Evolutionary conservation across 371 early-diverging fungal genomes (phyloP), one percentile per base, ranked within the genome.

Genomic region (Mucor circinelloides): DNA sequence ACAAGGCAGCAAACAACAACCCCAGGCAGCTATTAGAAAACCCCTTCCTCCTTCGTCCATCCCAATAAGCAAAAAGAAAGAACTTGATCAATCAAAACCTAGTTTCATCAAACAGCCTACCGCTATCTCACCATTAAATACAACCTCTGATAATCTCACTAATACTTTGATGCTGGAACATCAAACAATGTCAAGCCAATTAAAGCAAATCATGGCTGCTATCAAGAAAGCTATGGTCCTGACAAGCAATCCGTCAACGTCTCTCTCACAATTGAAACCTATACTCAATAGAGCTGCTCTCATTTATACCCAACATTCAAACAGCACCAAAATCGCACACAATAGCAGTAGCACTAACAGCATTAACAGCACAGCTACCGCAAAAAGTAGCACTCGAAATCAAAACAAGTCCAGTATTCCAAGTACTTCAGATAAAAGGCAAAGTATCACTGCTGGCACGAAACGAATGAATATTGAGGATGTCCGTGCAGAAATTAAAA

Each of bases 131-230:
- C 21, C 19, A 21, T 28, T 44, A 38, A 46, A 44, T 7, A 55
- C 40, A 19, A 36, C 38, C n/a, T 44, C 60, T 28, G 55, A 27
- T 28, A 40, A 42, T 25, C 56, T 38, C 56, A 19, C 30, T 23
- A 9, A 17, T 56, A 27, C 50, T 2, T 27, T 50, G 23, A 50
- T 50, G 50, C 25, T 50, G 13, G 69, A 69, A 34, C 59, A 64
- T 28, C 54, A 69, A 31, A n/a, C 44, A 5, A 38, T 65, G 8
- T 34, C 61, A 15, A 44, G 56, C 3, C 65, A 69, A 23, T 10
- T 69, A 15, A 64, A 60, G n/a, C 70, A 69, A 38, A 69, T 69
- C 19, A 54, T 30, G n/a, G 40, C 48, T 13, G 55, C 54, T n/a
- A 56, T 65, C 1, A 69, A 60, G 34, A 69, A 60, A 7, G 70